Conservation (phyloP, 139 green algal genomes). For the Picochlorum sp. region DNA sequence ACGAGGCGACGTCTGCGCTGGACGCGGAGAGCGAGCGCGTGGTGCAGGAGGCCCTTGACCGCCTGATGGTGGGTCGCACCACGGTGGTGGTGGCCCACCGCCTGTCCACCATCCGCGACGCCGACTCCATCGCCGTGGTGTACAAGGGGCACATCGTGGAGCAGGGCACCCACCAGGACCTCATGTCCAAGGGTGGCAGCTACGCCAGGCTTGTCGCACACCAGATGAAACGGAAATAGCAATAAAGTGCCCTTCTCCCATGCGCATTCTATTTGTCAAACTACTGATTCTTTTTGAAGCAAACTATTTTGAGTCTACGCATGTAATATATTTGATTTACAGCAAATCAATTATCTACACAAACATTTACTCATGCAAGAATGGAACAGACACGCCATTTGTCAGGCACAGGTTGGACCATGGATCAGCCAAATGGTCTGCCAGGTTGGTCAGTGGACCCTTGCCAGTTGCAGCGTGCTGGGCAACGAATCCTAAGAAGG, state of each 20-base stretch:
- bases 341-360: neutral
- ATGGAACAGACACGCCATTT: conserved; percentile 40
- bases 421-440: conserved; percentile 48
- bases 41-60: conserved; percentile 42
- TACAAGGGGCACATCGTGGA: conserved; percentile 49
- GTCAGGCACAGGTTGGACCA: conserved; percentile 44
- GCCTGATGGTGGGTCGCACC: conserved; percentile 59
- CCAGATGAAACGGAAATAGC: neutral
- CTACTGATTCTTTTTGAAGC: too few relatives aligned
- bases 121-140: conserved; percentile 74
- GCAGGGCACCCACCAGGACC: conserved; percentile 42
- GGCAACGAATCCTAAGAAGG: conserved; percentile 67
- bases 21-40: conserved; percentile 40
- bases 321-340: neutral
- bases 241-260: neutral
- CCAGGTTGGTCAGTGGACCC: conserved; percentile 57
- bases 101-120: conserved; percentile 68
- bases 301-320: neutral
- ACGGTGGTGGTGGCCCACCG: conserved; percentile 80
- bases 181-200: conserved; percentile 18
- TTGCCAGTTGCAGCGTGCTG: conserved; percentile 62
- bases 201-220: conserved; percentile 25
- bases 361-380: neutral
- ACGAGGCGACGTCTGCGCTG: conserved; percentile 52
- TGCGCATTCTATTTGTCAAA: too few relatives aligned